Evolutionary conservation across 1,284 basidiomycete genomes (phyloP), one percentile per base, ranked within the genome.

Genomic region (Pseudozyma sp.): DNA sequence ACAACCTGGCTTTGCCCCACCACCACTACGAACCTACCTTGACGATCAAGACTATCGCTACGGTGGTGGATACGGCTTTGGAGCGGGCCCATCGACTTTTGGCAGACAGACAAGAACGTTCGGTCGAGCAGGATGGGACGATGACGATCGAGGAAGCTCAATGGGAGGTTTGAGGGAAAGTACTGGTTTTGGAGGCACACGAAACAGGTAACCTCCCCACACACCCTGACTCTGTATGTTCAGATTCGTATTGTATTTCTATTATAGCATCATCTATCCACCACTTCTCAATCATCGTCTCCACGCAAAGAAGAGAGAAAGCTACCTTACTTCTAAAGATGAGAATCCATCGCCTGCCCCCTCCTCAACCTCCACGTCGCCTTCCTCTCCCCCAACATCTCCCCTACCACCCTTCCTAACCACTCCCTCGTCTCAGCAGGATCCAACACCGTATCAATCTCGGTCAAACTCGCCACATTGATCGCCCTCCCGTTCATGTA

Each of bases 381-480:
- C 58, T n/a, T 56, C 51, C 65, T 62, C 52, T 54, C 49, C 3
- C 65, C 62, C 8, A 66, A n/a, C 36, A 64, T 58, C 48, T 52
- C 51, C 16, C 51, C 35, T 14, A 66, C 39, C 2, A 64, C 57
- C 40, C 16, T 59, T 0, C 14, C 54, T 39, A 80, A 16, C 73
- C 72, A 80, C 13, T 61, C 53, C 14, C 78, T 49, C 25, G 74
- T 80, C 45, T 78, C 73, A 9, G 57, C 70, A 10, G 78, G 78
- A 38, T 80, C 78, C 42, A 80, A 48, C 54, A 78, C 77, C 0
- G 73, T 71, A 53, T 78, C 78, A 43, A 80, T 71, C 62, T 78
- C 78, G 1, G 52, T 57, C 60, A 65, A 57, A 19, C 57, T 66
- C 13, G 77, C 77, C 6, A 73, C 63, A 48, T 75, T 78, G 31